A percentile compares a stretch with the other conserved stretches of the same genome.
Evolutionary conservation across 495 filamentous ascomycete genomes (phyloP).

Genomic region (Penicillium daleae): DNA sequence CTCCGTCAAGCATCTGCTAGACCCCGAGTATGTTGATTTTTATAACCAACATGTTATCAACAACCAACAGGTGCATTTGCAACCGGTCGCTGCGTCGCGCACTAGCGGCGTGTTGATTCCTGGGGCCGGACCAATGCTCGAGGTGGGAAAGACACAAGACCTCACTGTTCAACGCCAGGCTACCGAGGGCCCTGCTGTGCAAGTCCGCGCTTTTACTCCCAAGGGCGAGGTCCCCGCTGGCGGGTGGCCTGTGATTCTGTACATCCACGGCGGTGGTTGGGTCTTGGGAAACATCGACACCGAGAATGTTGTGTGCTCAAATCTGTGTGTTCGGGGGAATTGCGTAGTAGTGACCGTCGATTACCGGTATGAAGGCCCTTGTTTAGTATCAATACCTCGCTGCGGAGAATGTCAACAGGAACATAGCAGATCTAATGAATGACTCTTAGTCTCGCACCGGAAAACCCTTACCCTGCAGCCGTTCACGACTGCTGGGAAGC

Average conservation of each 20-base stretch:
- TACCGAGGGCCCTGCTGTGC: slow-evolving; percentile 52
- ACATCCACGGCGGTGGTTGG: slow-evolving; percentile 64
- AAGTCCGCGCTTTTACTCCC: slow-evolving; percentile 53
- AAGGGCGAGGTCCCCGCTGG: slow-evolving; percentile 40
- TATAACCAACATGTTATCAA: slow-evolving; percentile 58
- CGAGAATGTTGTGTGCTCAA: slow-evolving; percentile 60
- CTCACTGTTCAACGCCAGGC: slow-evolving; percentile 48
- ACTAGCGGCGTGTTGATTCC: slow-evolving; percentile 56
- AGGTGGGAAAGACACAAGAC: slow-evolving; percentile 56
- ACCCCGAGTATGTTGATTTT: slow-evolving; percentile 57
- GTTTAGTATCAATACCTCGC: background rate
- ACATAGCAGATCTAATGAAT: background rate
- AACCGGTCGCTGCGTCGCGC: slow-evolving; percentile 56
- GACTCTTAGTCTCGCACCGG: slow-evolving; percentile 50
- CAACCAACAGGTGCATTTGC: slow-evolving; percentile 54
- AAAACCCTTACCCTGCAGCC: slow-evolving; percentile 59
- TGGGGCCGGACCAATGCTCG: slow-evolving; percentile 53
- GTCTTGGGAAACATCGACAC: slow-evolving; percentile 62
- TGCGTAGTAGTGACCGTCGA: slow-evolving; percentile 60
- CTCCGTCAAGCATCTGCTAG: slow-evolving; percentile 48
- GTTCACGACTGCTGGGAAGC: slow-evolving; percentile 62
- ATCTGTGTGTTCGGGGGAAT: slow-evolving; percentile 52
- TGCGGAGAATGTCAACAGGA: background rate
- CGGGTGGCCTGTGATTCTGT: slow-evolving; percentile 61
- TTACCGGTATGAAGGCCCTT: slow-evolving; percentile 49